Evolutionary conservation across 306 rosid genomes (phyloP), one percentile per base, ranked within the genome.

Genomic region (Spatholobus suberectus): DNA sequence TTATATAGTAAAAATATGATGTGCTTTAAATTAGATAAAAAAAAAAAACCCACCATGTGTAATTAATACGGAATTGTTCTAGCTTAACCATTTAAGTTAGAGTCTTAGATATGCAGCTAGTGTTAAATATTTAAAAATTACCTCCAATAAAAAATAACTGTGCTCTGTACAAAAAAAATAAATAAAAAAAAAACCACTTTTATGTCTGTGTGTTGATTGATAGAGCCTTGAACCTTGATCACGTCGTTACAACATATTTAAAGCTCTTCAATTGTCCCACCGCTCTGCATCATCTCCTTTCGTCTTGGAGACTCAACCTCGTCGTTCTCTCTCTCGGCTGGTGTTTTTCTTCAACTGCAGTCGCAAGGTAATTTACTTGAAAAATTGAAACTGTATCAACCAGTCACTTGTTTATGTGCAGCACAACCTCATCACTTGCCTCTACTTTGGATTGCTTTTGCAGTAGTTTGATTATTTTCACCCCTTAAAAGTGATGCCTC

Each of bases 261-360:
- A 54, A 58, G 62, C 29, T 24, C 2, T 29, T 58, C 32, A 41
- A n/a, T 44, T 38, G 77, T 44, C 21, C 73, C 81, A 86, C 83
- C 81, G 40, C 29, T 13, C 69, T 46, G n/a, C 74, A 40, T 74
- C 76, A 72, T 26, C 76, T 77, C 43, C 69, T 73, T 57, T 14
- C 55, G 23, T 73, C 74, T 65, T 55, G 81, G 62, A 66, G 17
- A 82, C 86, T 66, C 84, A 55, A 68, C 43, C 38, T 40, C 32
- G 2, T 57, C 26, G 17, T 15, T n/a, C 40, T 61, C 24, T 51
- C 24, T 23, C 23, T 20, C 26, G 23, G 46, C 81, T 54, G 14
- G 2, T 18, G 2, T 35, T 76, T 72, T 12, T 81, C 86, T 79
- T 62, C 77, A 54, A 21, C 81, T 52, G 70, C 73, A n/a, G 8